Evolutionary conservation across 2,329 filamentous ascomycete genomes (phyloP), one percentile per base, ranked within the genome.

Genomic region (Clonostachys rosea): DNA sequence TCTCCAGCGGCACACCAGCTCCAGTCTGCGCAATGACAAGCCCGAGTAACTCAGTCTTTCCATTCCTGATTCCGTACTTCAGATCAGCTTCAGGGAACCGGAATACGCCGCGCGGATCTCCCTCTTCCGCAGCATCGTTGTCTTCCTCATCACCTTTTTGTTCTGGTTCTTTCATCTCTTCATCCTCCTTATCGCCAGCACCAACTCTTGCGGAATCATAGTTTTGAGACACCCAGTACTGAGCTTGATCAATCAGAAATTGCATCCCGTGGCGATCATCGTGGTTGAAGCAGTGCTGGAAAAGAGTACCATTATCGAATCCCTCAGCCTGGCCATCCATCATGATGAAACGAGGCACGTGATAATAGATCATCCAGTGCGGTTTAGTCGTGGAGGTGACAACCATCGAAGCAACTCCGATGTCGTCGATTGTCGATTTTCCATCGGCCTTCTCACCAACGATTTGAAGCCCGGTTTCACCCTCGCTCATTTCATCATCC

Each of bases 381-480:
- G 89, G 84, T 35, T 73, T 74, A 8, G 76, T 65, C 14, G 71
- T 66, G 48, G 86, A 87, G 59, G 87, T 83, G 49, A 90, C 85
- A 47, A 84, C 75, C 58, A 78, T 83, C 1, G 79, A 80, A 5
- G 87, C 72, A 52, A 87, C 78, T 0, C 86, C 86, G 48, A 94
- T 75, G 54, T 89, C 82, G n/a, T 94, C 86, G 45, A 92, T 78
- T 0, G 89, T 94, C 59, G 87, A 89, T 35, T 77, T 72, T 11
- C 85, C 79, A 53, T 86, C 78, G 30, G 89, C 67, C 39, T 83
- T 70, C 50, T 84, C 76, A 13, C 67, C 67, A 42, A 71, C 67
- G 37, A 81, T 71, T 7, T 67, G 66, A 16, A 71, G 71, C 42
- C 69, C 65, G 5, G 59, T 64, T 14, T 63, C 47, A 3, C 59